Evolutionary conservation across 169 alveolate genomes (phyloP).

Genomic region (Plasmodium falciparum): DNA sequence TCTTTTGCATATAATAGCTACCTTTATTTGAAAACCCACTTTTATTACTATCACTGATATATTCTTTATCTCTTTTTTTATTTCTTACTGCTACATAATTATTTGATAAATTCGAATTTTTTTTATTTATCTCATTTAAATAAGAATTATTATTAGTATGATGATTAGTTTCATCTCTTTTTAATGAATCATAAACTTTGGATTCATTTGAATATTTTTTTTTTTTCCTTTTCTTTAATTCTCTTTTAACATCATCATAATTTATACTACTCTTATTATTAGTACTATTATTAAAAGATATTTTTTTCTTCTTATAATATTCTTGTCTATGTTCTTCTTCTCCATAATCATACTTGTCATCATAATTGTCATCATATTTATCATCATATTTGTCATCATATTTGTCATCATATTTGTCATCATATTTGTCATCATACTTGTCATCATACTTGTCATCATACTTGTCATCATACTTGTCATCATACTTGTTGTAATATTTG

Average conservation of each 20-base stretch:
- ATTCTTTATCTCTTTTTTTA: slow-evolving; percentile 23
- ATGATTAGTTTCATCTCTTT: slow-evolving; percentile 15
- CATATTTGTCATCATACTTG: too few relatives aligned
- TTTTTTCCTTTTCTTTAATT: not conserved
- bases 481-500: too few relatives aligned
- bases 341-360: too few relatives aligned
- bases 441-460: too few relatives aligned
- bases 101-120: not conserved
- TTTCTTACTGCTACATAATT: slow-evolving; percentile 10
- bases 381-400: too few relatives aligned
- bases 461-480: too few relatives aligned
- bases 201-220: not conserved
- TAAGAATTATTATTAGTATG: not conserved
- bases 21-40: not conserved
- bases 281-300: not conserved
- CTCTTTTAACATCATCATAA: not conserved
- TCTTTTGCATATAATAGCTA: slow-evolving; percentile 10
- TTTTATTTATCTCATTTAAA: slow-evolving; percentile 2
- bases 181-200: slow-evolving; percentile 6
- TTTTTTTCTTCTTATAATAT: not conserved
- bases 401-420: too few relatives aligned
- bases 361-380: too few relatives aligned
- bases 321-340: too few relatives aligned
- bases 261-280: not conserved
- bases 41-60: not conserved